These are phyloP conservation scores for Rostrohypoxylon terebratum DNA, from an alignment of 495 filamentous ascomycete genomes.

Conservation along the genomic window DNA sequence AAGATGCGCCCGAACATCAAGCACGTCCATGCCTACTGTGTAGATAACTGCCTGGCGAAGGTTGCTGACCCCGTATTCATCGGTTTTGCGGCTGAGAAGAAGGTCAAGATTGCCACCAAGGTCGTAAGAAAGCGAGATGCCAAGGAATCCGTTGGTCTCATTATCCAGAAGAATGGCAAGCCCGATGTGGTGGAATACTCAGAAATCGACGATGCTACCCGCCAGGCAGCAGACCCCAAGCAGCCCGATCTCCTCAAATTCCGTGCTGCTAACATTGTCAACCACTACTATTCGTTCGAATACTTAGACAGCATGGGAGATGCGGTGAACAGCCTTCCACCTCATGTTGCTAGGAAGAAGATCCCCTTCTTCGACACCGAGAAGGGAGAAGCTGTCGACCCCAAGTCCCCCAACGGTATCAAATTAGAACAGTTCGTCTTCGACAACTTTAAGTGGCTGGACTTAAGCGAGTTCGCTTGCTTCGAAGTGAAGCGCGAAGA, in stretches of 20 bases:
- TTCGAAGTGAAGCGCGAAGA: conserved; percentile 97
- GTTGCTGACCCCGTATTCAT: conserved; percentile 97
- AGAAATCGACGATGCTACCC: conserved; percentile 88
- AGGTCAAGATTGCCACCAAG: conserved; percentile 97
- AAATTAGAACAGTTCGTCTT: conserved; percentile 99
- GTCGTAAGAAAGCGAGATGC: conserved; percentile 98
- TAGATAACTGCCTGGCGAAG: conserved; percentile 99
- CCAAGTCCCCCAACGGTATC: conserved; percentile 94
- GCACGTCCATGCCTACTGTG: conserved; percentile 97
- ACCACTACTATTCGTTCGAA: conserved; percentile 97
- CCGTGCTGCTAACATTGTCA: conserved; percentile 98
- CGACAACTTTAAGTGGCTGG: conserved; percentile 93
- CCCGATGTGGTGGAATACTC: conserved; percentile 99
- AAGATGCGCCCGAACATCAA: conserved; percentile 94
- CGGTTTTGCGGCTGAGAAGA: conserved; percentile 87
- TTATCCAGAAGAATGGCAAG: conserved; percentile 93
- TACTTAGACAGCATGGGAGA: conserved; percentile 92
- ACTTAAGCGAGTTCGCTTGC: conserved; percentile 89
- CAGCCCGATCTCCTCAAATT: conserved; percentile 88
- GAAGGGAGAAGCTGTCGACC: conserved; percentile 83
- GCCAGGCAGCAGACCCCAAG: conserved; percentile 88
- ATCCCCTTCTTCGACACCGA: conserved; percentile 85
- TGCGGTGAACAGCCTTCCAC: conserved; percentile 86
- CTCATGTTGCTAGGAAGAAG: conserved; percentile 98
- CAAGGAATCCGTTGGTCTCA: conserved; percentile 95